Evolutionary conservation across 176 grass and related monocot species (phyloP).

Genomic region (Triticum timopheevii): DNA sequence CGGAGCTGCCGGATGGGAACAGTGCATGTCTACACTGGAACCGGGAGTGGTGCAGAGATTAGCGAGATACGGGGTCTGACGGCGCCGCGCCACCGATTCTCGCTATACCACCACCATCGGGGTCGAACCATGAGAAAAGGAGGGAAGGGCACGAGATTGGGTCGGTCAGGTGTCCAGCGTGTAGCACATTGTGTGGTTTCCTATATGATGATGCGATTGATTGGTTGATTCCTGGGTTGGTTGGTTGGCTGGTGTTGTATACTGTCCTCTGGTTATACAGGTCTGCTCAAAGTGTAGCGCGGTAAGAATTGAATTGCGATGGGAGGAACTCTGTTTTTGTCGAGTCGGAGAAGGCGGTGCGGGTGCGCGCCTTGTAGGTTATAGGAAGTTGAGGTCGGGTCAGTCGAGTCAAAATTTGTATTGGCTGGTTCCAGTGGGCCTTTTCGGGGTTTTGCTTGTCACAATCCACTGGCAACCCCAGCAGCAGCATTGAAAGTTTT

Average conservation of each 20-base stretch:
- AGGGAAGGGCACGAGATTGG: neutral
- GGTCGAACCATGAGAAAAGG: neutral
- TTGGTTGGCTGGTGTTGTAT: neutral
- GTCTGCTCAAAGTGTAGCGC: neutral
- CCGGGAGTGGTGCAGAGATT: constrained; percentile 71
- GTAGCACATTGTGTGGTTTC: neutral
- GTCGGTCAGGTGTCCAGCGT: neutral
- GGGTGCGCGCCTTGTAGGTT: neutral
- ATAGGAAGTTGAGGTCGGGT: neutral
- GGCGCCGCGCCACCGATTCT: neutral
- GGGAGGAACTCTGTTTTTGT: neutral
- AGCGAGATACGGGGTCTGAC: constrained; percentile 60
- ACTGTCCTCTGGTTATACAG: neutral
- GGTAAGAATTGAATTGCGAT: neutral
- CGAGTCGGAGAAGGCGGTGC: neutral
- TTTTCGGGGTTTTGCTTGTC: constrained; percentile 29
- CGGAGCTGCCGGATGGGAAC: constrained; percentile 68
- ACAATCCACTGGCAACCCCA: constrained; percentile 35
- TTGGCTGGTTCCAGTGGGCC: constrained; percentile 49
- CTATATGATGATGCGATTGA: neutral
- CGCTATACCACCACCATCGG: neutral
- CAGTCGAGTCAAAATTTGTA: neutral
- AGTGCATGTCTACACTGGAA: constrained; percentile 77
- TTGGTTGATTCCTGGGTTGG: neutral
- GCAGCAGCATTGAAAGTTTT: constrained; percentile 24